Percentiles rank a stretch among this genome's conserved stretches.
Conservation (phyloP, 768 basidiomycete genomes). For the Kwoniella sp. region DNA sequence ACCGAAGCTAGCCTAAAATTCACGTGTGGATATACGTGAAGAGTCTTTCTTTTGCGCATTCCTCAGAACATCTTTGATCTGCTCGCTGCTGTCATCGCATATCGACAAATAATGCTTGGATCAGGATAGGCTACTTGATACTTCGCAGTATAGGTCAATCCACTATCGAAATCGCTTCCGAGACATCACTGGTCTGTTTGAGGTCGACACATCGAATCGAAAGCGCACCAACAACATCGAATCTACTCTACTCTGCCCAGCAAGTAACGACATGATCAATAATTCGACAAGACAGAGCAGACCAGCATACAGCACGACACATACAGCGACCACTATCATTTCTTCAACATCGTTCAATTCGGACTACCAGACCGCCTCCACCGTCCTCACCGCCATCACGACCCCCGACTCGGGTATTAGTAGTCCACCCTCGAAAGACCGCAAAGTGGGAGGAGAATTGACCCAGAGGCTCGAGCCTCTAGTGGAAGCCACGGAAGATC, state of each 20-base stretch:
- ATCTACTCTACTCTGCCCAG: too few relatives aligned
- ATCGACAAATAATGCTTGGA: not conserved
- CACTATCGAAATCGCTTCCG: not conserved
- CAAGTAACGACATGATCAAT: not conserved
- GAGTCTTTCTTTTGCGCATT: not conserved
- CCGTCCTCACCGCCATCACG: conserved; percentile 37
- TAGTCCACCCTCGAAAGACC: conserved; percentile 10
- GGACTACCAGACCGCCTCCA: conserved; percentile 25
- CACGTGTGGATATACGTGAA: too few relatives aligned
- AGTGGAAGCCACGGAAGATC: conserved; percentile 29
- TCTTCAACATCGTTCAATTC: conserved; percentile 33
- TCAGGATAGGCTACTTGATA: not conserved
- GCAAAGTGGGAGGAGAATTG: conserved; percentile 13
- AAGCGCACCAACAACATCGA: too few relatives aligned
- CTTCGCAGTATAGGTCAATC: not conserved
- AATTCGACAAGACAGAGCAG: conserved; percentile 5
- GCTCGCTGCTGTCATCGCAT: not conserved
- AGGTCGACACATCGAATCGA: conserved; percentile 18
- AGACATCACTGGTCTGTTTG: conserved; percentile 21
- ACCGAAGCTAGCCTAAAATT: too few relatives aligned
- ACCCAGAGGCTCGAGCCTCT: conserved; percentile 28
- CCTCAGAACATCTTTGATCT: not conserved
- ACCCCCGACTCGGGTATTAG: conserved; percentile 34
- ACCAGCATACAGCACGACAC: conserved; percentile 25
- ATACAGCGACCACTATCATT: conserved; percentile 37